Evolutionary conservation across 2,329 filamentous ascomycete species (phyloP).

Genomic region (Exophiala dermatitidis): DNA sequence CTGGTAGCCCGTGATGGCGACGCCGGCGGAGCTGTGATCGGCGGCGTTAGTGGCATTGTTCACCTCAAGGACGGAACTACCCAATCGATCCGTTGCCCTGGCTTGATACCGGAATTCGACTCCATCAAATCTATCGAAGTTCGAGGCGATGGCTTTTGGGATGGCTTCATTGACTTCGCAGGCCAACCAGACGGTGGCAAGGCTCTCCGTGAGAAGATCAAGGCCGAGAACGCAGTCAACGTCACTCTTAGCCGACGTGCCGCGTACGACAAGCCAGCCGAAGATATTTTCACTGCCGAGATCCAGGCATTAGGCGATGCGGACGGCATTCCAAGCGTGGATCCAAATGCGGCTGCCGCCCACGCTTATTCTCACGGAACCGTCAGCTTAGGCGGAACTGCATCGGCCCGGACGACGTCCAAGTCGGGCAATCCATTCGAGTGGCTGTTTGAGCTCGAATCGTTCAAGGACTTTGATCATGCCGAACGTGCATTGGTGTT

Average conservation of each 20-base stretch:
- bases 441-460: slow-evolving; percentile 63
- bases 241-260: slow-evolving; percentile 67
- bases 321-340: slow-evolving; percentile 36
- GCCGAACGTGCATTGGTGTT: slow-evolving; percentile 62
- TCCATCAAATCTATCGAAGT: slow-evolving; percentile 35
- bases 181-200: slow-evolving; percentile 43
- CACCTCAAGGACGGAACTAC: slow-evolving; percentile 44
- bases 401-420: slow-evolving; percentile 10
- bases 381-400: slow-evolving; percentile 21
- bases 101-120: slow-evolving; percentile 46
- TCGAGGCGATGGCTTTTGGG: slow-evolving; percentile 63
- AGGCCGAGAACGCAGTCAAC: slow-evolving; percentile 48
- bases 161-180: slow-evolving; percentile 66
- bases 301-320: slow-evolving; percentile 64
- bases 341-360: slow-evolving; percentile 28
- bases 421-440: slow-evolving; percentile 49
- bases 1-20: slow-evolving; percentile 81
- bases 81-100: slow-evolving; percentile 45
- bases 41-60: slow-evolving; percentile 57
- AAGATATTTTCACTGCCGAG: slow-evolving; percentile 59
- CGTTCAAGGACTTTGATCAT: slow-evolving; percentile 50
- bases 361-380: slow-evolving; percentile 21
- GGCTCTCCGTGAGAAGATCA: slow-evolving; percentile 5
- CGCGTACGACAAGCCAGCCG: slow-evolving; percentile 53
- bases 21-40: slow-evolving; percentile 68